These are phyloP conservation scores for Talaromyces atroroseus DNA, from an alignment of 2,329 filamentous ascomycete genomes.

Conservation along the genomic window DNA sequence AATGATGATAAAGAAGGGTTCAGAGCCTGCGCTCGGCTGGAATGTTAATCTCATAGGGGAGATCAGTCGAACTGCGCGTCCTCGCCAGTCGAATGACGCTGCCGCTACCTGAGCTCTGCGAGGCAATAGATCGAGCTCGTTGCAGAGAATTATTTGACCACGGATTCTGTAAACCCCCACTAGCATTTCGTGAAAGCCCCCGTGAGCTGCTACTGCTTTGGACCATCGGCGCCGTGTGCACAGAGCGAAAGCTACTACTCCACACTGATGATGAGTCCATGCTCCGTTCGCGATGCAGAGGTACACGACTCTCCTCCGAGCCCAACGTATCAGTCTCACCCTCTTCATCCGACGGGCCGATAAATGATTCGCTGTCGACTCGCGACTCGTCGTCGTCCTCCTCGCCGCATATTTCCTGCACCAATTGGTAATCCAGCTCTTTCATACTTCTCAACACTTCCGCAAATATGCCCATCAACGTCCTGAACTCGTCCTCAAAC, in stretches of 20 bases:
- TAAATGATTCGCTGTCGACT: conserved; percentile 28
- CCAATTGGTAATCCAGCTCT: conserved; percentile 51
- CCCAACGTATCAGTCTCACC: conserved; percentile 34
- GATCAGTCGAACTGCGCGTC: conserved; percentile 23
- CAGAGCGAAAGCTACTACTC: conserved; percentile 23
- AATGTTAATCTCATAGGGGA: conserved; percentile 32
- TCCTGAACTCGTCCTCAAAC: conserved; percentile 64
- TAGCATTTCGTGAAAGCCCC: conserved; percentile 11
- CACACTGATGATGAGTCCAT: conserved; percentile 21
- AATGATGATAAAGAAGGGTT: not conserved
- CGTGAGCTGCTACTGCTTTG: conserved; percentile 18
- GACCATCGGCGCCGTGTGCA: conserved; percentile 22
- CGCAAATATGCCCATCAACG: conserved; percentile 79
- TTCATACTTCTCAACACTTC: conserved; percentile 72
- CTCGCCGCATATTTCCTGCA: conserved; percentile 36
- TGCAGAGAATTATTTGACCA: conserved; percentile 30
- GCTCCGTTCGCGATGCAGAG: conserved; percentile 21
- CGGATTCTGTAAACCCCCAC: conserved; percentile 23
- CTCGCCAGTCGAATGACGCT: conserved; percentile 37
- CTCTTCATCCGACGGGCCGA: conserved; percentile 36
- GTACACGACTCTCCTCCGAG: conserved; percentile 19
- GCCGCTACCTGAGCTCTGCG: conserved; percentile 27
- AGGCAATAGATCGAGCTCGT: conserved; percentile 28
- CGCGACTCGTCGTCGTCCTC: conserved; percentile 18
- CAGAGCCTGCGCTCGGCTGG: conserved; percentile 6